Evolutionary conservation across 495 filamentous ascomycete species (phyloP).

Genomic region (Podospora tetraspora): DNA sequence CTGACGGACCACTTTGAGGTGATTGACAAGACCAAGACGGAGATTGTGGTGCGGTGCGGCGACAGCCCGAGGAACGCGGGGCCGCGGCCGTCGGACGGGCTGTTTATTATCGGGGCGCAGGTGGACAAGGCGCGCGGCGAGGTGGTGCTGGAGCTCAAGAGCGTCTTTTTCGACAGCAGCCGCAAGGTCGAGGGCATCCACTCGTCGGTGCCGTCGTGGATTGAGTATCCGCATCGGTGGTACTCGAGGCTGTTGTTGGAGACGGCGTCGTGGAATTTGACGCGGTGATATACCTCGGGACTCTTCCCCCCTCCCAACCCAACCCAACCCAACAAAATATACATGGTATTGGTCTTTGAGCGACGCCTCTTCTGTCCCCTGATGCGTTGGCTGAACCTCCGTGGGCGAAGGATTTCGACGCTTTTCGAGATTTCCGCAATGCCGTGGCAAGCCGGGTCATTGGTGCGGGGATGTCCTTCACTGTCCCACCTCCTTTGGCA

Average conservation of each 20-base stretch:
- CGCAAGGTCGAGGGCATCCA: slow-evolving; percentile 38
- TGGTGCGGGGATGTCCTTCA: neutral
- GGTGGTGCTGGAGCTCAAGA: slow-evolving; percentile 64
- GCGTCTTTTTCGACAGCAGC: slow-evolving; percentile 51
- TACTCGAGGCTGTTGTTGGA: slow-evolving; percentile 62
- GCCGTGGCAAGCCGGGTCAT: neutral
- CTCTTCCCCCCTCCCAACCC: neutral
- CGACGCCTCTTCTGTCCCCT: neutral
- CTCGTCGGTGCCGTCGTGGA: slow-evolving; percentile 50
- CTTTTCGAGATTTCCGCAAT: neutral
- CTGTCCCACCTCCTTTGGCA: too few relatives aligned
- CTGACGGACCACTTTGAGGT: slow-evolving; percentile 78
- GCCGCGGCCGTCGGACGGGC: slow-evolving; percentile 57
- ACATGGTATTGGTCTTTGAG: neutral
- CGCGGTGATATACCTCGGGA: slow-evolving; percentile 4
- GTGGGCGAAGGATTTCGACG: neutral
- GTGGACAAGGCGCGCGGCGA: slow-evolving; percentile 55
- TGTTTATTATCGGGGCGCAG: slow-evolving; percentile 62
- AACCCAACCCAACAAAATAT: neutral
- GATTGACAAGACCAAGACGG: slow-evolving; percentile 55
- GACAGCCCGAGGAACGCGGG: slow-evolving; percentile 55
- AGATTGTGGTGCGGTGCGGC: slow-evolving; percentile 61
- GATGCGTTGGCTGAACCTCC: neutral
- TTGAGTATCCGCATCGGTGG: slow-evolving; percentile 55
- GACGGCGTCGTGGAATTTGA: slow-evolving; percentile 40